These are phyloP conservation scores for Epithele typhae DNA, from an alignment of 768 basidiomycete genomes.

Conservation along the genomic window DNA sequence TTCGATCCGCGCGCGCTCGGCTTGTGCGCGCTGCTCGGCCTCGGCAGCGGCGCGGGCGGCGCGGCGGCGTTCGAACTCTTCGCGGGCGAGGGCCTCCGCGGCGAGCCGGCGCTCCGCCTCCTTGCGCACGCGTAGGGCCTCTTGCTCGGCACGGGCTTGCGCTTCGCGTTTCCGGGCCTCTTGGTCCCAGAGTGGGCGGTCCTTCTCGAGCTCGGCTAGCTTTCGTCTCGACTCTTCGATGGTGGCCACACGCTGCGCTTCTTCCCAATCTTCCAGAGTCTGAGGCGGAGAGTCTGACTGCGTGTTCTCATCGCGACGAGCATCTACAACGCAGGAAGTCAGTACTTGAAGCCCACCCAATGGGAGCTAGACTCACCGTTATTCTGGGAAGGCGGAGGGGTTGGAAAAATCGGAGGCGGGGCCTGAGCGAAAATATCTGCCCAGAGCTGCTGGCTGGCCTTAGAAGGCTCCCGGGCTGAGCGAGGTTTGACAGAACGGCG, in stretches of 20 bases:
- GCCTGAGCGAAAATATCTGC: constrained; percentile 4
- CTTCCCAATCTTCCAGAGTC: constrained; percentile 20
- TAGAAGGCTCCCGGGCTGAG: constrained; percentile 2
- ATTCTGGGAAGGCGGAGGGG: constrained; percentile 5
- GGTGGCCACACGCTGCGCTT: constrained; percentile 34
- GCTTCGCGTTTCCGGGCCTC: constrained; percentile 45
- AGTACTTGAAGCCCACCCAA: too few relatives aligned
- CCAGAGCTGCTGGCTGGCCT: constrained; percentile 6
- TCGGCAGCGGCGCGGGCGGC: constrained; percentile 21
- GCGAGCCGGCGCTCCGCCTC: constrained; percentile 16
- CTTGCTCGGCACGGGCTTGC: constrained; percentile 36
- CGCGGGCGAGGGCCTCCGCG: constrained; percentile 12
- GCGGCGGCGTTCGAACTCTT: constrained; percentile 22
- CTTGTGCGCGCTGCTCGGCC: constrained; percentile 27
- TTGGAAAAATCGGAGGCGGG: neutral
- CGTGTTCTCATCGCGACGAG: neutral
- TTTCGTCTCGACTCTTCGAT: constrained; percentile 66
- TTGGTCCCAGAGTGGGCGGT: constrained; percentile 59
- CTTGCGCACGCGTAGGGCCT: constrained; percentile 13
- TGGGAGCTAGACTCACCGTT: neutral
- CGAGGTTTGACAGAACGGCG: constrained; percentile 1
- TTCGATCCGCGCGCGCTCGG: constrained; percentile 26
- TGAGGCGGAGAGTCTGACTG: neutral
- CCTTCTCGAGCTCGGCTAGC: constrained; percentile 61
- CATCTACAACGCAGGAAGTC: neutral